Evolutionary conservation across 257 asterid species (phyloP).

Genomic region (Salvia miltiorrhiza): DNA sequence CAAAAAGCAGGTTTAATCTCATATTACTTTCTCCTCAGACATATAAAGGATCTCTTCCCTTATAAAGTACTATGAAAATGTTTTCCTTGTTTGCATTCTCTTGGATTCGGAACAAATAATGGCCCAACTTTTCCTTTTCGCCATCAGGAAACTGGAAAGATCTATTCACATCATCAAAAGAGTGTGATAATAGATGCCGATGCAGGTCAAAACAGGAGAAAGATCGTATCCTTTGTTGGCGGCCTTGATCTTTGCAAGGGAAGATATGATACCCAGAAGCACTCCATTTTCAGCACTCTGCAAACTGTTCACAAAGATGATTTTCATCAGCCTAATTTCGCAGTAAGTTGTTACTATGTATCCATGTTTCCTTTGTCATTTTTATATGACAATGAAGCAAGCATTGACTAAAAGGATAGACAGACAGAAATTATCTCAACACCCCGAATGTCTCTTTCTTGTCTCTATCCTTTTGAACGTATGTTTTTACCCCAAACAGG

Average conservation of each 20-base stretch:
- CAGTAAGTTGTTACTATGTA: slow-evolving; percentile 35
- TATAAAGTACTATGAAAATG: not conserved
- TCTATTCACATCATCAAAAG: slow-evolving; percentile 93
- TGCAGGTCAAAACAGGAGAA: slow-evolving; percentile 67
- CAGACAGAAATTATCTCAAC: not conserved
- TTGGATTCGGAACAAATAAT: not conserved
- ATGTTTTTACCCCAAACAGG: slow-evolving; percentile 35
- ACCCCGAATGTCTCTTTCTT: not conserved
- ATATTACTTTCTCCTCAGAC: not conserved
- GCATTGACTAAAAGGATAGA: not conserved
- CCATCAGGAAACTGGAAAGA: slow-evolving; percentile 76
- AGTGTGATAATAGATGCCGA: slow-evolving; percentile 85
- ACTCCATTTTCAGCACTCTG: slow-evolving; percentile 51
- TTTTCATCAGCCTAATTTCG: slow-evolving; percentile 75
- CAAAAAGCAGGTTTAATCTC: slow-evolving; percentile 42
- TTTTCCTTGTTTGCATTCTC: not conserved
- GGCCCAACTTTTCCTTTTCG: slow-evolving; percentile 4
- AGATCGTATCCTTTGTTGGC: slow-evolving; percentile 70
- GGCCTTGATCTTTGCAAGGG: slow-evolving; percentile 88
- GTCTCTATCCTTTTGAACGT: not conserved
- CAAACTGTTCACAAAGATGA: slow-evolving; percentile 80
- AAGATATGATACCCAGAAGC: slow-evolving; percentile 80
- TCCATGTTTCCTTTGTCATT: not conserved
- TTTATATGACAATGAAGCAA: not conserved
- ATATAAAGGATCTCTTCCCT: not conserved